Evolutionary conservation across 1,284 basidiomycete genomes (phyloP).

Genomic region (Ustilago cynodontis): DNA sequence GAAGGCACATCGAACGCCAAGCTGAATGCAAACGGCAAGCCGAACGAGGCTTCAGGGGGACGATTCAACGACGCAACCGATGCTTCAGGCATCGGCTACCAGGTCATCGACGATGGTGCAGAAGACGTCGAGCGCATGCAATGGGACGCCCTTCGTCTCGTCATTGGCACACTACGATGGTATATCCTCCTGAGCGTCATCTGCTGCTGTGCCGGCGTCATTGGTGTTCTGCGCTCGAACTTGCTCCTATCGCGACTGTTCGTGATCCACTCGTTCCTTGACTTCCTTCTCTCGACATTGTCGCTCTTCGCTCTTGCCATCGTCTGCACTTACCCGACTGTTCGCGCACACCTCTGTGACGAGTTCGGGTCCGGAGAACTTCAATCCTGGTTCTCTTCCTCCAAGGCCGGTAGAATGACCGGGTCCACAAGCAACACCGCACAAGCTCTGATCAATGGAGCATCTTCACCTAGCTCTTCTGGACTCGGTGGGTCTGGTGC

Average conservation of each 20-base stretch:
- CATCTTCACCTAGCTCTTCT: neutral
- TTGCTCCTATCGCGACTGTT: conserved; percentile 53
- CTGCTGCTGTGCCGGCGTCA: conserved; percentile 47
- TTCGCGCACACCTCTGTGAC: conserved; percentile 56
- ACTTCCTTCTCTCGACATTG: conserved; percentile 55
- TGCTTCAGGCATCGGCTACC: neutral
- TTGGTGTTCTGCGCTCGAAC: conserved; percentile 48
- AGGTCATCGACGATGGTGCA: conserved; percentile 34
- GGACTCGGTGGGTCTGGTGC: neutral
- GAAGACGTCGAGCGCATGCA: conserved; percentile 52
- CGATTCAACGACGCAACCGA: conserved; percentile 14
- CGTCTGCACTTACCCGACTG: conserved; percentile 52
- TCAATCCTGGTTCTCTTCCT: conserved; percentile 31
- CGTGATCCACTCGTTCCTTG: conserved; percentile 58
- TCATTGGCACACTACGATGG: conserved; percentile 38
- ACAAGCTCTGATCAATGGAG: neutral
- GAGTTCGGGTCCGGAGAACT: conserved; percentile 47
- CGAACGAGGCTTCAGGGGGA: neutral
- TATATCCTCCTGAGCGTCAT: conserved; percentile 47
- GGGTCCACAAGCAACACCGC: neutral
- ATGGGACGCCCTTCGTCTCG: conserved; percentile 50
- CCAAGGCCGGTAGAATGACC: neutral
- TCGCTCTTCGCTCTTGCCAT: conserved; percentile 53
- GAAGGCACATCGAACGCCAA: neutral
- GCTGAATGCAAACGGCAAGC: conserved; percentile 1